These are phyloP conservation scores for Metschnikowia aberdeeniae DNA, from an alignment of 805 yeast species.

Conservation along the genomic window DNA sequence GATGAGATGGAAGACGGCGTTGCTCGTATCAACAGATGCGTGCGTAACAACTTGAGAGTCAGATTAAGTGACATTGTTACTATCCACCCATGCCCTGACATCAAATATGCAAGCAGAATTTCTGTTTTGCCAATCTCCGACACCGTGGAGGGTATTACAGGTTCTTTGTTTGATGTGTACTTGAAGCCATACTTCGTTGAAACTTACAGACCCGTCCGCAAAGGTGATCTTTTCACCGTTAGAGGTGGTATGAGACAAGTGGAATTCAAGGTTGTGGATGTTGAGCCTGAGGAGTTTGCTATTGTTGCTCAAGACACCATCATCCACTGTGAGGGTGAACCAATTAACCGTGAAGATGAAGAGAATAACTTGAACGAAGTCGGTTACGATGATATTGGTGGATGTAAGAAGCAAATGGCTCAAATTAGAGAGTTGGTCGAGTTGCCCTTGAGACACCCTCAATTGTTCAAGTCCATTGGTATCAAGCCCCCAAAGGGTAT, in stretches of 20 bases:
- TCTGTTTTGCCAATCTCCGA: constrained; percentile 96
- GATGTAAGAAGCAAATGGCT: constrained; percentile 99
- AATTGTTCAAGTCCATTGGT: constrained; percentile 95
- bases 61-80: constrained; percentile 91
- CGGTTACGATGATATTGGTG: constrained; percentile 98
- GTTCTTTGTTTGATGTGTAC: constrained; percentile 92
- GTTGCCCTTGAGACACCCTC: constrained; percentile 97
- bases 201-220: constrained; percentile 97
- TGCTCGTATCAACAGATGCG: constrained; percentile 91
- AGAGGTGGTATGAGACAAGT: constrained; percentile 99
- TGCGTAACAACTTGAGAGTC: constrained; percentile 90
- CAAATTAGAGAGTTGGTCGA: constrained; percentile 98
- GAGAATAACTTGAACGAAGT: constrained; percentile 95
- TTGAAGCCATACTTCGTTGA: constrained; percentile 97
- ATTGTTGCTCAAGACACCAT: constrained; percentile 98
- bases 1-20: constrained; percentile 96
- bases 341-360: constrained; percentile 96
- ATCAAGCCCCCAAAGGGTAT: constrained; percentile 99
- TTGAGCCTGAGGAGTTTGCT: constrained; percentile 95
- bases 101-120: constrained; percentile 93
- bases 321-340: constrained; percentile 98
- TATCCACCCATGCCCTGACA: constrained; percentile 94
- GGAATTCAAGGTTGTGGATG: constrained; percentile 96
- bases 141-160: constrained; percentile 96
- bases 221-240: constrained; percentile 93